These are phyloP conservation scores for Brassica balearica DNA, from an alignment of 441 rosid species.

Conservation along the genomic window DNA sequence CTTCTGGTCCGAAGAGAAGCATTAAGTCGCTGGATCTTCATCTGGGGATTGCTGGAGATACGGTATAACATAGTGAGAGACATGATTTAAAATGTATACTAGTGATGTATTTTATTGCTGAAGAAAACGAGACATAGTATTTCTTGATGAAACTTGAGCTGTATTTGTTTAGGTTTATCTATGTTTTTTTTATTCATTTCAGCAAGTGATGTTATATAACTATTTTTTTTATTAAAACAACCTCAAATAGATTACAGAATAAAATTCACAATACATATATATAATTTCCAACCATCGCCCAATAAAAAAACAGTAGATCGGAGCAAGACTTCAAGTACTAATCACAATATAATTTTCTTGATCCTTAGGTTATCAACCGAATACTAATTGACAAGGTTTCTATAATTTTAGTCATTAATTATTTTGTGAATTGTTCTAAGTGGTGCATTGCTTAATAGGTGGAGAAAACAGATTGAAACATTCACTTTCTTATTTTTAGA, in stretches of 20 bases:
- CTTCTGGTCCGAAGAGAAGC: constrained; percentile 54
- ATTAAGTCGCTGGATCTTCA: constrained; percentile 75
- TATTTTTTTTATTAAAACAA: not conserved
- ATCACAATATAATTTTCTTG: constrained; percentile 5
- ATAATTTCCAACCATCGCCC: not conserved
- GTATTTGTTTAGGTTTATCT: constrained; percentile 18
- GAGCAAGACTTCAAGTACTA: not conserved
- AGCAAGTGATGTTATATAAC: not conserved
- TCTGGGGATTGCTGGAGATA: constrained; percentile 54
- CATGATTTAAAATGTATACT: constrained; percentile 9
- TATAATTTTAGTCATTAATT: too few relatives aligned
- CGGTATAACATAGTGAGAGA: not conserved
- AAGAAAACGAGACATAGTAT: constrained; percentile 21
- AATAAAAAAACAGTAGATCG: not conserved
- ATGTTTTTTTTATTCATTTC: constrained; percentile 3
- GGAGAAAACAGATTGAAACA: constrained; percentile 31
- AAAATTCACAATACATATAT: not conserved
- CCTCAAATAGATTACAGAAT: not conserved
- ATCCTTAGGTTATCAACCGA: constrained; percentile 10
- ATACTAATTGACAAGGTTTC: not conserved
- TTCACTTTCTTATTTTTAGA: not conserved
- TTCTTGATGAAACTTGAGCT: constrained; percentile 34
- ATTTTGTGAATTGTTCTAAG: not conserved
- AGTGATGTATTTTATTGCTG: constrained; percentile 15
- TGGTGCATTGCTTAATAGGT: constrained; percentile 31